A percentile compares a stretch with the other conserved stretches of the same genome.
These are phyloP conservation scores for Rhodotorula sp. DNA, from an alignment of 1,284 basidiomycete genomes.

Conservation along the genomic window DNA sequence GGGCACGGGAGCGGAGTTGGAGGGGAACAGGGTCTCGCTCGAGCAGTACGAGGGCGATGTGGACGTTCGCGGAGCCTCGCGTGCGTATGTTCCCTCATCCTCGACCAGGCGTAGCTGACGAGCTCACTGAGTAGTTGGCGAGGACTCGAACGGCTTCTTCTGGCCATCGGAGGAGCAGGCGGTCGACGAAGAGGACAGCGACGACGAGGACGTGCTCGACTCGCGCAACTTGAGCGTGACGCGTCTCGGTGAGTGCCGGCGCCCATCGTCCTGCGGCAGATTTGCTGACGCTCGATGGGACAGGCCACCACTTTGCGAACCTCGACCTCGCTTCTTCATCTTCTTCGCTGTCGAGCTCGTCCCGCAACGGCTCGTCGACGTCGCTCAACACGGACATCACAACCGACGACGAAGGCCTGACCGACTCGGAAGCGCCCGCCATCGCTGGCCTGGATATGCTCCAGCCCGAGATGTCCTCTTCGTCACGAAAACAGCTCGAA, in stretches of 20 bases:
- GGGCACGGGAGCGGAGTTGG: conserved; percentile 58
- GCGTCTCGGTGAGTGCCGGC: conserved; percentile 33
- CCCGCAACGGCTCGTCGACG: conserved; percentile 41
- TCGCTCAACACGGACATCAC: conserved; percentile 35
- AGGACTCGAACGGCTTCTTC: conserved; percentile 49
- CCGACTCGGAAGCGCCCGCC: conserved; percentile 30
- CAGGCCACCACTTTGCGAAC: conserved; percentile 20
- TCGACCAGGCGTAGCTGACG: conserved; percentile 34
- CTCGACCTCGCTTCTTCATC: conserved; percentile 28
- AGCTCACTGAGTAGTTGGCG: conserved; percentile 44
- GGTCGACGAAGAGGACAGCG: conserved; percentile 38
- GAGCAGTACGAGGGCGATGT: conserved; percentile 48
- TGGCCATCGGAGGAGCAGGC: conserved; percentile 50
- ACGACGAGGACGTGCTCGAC: conserved; percentile 44
- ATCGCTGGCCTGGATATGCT: conserved; percentile 41
- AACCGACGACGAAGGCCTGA: conserved; percentile 19
- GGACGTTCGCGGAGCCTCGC: conserved; percentile 50
- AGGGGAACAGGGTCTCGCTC: conserved; percentile 66
- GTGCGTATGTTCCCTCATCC: conserved; percentile 36
- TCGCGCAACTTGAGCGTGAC: conserved; percentile 42
- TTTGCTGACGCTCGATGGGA: background rate
- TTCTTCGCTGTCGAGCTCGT: conserved; percentile 44
- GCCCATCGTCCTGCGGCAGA: conserved; percentile 11
- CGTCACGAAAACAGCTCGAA: conserved; percentile 54
- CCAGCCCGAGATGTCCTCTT: conserved; percentile 14